Conservation (phyloP, 2,329 filamentous ascomycete genomes). For the Cladosporium austrohemisphaericum region DNA sequence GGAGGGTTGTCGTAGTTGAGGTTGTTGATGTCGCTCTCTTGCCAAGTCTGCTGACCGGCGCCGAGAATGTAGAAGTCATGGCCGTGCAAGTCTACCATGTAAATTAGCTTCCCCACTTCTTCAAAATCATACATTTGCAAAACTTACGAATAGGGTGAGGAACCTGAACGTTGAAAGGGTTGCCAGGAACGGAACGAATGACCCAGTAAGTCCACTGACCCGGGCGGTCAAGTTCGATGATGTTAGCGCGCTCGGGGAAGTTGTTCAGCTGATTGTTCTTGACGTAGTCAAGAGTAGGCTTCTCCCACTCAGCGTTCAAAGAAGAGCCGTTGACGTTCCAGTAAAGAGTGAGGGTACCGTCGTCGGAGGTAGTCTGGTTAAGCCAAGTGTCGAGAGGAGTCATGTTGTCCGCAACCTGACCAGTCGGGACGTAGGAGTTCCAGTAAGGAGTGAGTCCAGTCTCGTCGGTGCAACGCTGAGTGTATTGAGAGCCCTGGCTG, state of each 20-base stretch:
- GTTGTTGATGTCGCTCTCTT: slow-evolving; percentile 18
- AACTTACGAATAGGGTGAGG: slow-evolving; percentile 32
- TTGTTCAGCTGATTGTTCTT: slow-evolving; percentile 36
- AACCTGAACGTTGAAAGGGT: slow-evolving; percentile 28
- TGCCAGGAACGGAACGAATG: slow-evolving; percentile 30
- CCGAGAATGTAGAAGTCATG: slow-evolving; percentile 34
- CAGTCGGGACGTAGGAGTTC: slow-evolving; percentile 33
- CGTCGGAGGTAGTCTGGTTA: slow-evolving; percentile 27
- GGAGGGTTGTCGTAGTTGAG: slow-evolving; percentile 38
- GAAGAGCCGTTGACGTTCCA: slow-evolving; percentile 40
- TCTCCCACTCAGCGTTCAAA: slow-evolving; percentile 42
- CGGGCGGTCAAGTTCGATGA: slow-evolving; percentile 33
- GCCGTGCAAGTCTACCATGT: slow-evolving; percentile 23
- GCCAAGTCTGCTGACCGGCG: slow-evolving; percentile 25
- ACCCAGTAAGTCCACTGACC: slow-evolving; percentile 34
- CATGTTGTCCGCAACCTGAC: slow-evolving; percentile 27
- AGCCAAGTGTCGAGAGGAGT: slow-evolving; percentile 28
- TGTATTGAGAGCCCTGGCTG: slow-evolving; percentile 30
- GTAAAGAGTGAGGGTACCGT: slow-evolving; percentile 31
- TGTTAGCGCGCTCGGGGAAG: slow-evolving; percentile 38
- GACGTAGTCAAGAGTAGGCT: slow-evolving; percentile 45
- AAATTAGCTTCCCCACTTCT: background rate
- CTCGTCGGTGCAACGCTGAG: slow-evolving; percentile 42
- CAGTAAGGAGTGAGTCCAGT: slow-evolving; percentile 37
- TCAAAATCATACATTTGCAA: background rate